A percentile compares a stretch with the other conserved stretches of the same genome.
Conservation (phyloP, 495 filamentous ascomycete genomes). For the Penicillium fimorum region DNA sequence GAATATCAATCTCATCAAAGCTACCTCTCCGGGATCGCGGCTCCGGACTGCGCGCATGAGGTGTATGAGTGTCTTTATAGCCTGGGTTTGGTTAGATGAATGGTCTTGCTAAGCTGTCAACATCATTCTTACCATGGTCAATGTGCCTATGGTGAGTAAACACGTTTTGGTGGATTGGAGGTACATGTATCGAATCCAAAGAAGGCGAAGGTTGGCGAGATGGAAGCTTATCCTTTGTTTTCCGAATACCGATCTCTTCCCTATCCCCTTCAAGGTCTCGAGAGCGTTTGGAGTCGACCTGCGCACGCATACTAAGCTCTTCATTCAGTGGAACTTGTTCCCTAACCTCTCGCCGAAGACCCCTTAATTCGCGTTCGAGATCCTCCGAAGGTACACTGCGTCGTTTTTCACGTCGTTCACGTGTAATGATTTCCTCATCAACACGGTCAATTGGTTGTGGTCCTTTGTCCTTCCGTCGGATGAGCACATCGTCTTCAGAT, state of each 20-base stretch:
- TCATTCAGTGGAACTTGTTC: conserved; percentile 11
- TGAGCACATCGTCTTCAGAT: not conserved
- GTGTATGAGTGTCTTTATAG: conserved; percentile 29
- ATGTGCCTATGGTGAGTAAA: conserved; percentile 85
- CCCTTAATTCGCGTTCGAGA: conserved; percentile 4
- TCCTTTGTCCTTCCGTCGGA: conserved; percentile 4
- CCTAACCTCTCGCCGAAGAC: not conserved
- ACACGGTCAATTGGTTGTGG: not conserved
- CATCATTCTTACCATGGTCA: conserved; percentile 63
- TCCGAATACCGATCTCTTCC: conserved; percentile 19
- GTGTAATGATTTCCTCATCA: not conserved
- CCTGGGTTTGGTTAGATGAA: conserved; percentile 14
- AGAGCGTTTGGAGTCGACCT: conserved; percentile 16
- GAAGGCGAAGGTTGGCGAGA: conserved; percentile 39
- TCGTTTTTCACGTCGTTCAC: conserved; percentile 6
- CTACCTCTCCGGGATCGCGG: conserved; percentile 28
- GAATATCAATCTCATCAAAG: conserved; percentile 53
- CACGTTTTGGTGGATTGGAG: conserved; percentile 74
- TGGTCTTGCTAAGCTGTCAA: not conserved
- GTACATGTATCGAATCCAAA: conserved; percentile 60
- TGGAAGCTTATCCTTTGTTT: conserved; percentile 17
- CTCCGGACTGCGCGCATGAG: conserved; percentile 38
- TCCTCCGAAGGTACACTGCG: conserved; percentile 4
- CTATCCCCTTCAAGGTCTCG: conserved; percentile 18
- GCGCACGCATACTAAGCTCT: conserved; percentile 17